Base-by-base conservation (phyloP, 176 grass and related monocot species). In the Eleusine indica region DNA sequence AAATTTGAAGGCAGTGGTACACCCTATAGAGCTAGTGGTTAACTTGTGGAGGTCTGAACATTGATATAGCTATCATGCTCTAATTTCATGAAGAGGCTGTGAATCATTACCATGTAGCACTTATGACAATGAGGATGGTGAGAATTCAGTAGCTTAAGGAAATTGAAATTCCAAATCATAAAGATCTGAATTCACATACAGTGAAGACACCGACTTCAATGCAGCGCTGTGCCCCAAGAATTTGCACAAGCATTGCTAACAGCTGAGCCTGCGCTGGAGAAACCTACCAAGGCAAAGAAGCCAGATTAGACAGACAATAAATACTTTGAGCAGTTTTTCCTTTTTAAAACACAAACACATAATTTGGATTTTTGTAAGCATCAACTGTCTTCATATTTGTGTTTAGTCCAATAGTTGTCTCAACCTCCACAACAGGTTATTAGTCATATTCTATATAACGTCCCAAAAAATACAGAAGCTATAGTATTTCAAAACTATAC, bases 191-290 rank as follows among this genome's bases (percentile, higher is more conserved):
- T 47, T 44, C 43, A 84, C 85, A 68, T 91, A 98, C 96, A 64
- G 93, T 98, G 86, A 93, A 95, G 37, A 95, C 52, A 5, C 96
- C 96, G 28, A 98, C 89, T 95, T 98, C 96, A 88, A 98, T 95
- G 82, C 93, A 95, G 67, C 84, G 80, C 48, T 77, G 39, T 38
- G 96, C 93, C 67, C 89, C 96, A 83, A 90, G 79, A 87, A 93
- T 95, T 70, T 98, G 91, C 1, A 85, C 89, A 80, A 98, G 93
- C 91, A 98, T 93, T 43, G 86, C 87, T 60, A 98, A 86, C 53
- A 98, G 87, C 80, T 98, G 96, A 76, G 89, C 96, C 72, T 98
- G 96, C 40, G 92, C 91, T 0, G 95, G 95, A 46, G 92, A 93
- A 79, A 98, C 95, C 95, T 98, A 91, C 22, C 18, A 85, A 76